A percentile compares a stretch with the other conserved stretches of the same genome.
Conservation (phyloP, 2,329 filamentous ascomycete species). For the Aspergillus aculeatus region DNA sequence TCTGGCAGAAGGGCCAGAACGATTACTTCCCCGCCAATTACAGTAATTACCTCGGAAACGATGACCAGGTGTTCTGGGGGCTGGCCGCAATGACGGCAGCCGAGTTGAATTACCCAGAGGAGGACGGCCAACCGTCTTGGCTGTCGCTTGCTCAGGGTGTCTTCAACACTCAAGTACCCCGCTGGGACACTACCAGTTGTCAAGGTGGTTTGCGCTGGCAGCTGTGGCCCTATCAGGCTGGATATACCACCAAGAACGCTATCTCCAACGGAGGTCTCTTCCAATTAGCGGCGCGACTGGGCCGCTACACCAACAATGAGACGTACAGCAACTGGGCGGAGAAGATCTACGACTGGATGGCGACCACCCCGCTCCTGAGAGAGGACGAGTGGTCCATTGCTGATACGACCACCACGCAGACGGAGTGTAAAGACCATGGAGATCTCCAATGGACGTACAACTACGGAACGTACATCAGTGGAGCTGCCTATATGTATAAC, state of each 20-base stretch:
- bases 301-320: conserved; percentile 73
- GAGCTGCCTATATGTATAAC: conserved; percentile 60
- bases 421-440: conserved; percentile 52
- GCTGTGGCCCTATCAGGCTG: conserved; percentile 74
- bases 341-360: conserved; percentile 62
- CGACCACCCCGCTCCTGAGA: conserved; percentile 52
- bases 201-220: conserved; percentile 81
- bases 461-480: conserved; percentile 56
- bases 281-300: conserved; percentile 64
- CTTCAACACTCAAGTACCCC: conserved; percentile 72
- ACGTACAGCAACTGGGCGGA: conserved; percentile 80
- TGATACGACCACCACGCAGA: conserved; percentile 52
- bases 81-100: conserved; percentile 76
- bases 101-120: conserved; percentile 72
- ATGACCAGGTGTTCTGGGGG: conserved; percentile 77
- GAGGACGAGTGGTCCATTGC: conserved; percentile 55
- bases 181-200: conserved; percentile 69
- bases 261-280: conserved; percentile 60
- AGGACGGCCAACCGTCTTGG: conserved; percentile 68
- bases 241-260: conserved; percentile 60
- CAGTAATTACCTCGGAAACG: conserved; percentile 50
- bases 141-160: conserved; percentile 73
- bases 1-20: conserved; percentile 71
- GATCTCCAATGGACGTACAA: conserved; percentile 60
- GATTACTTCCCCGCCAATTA: conserved; percentile 72